Evolutionary conservation across 352 stramenopile species (phyloP).

Genomic region (Blastocystis sp.): DNA sequence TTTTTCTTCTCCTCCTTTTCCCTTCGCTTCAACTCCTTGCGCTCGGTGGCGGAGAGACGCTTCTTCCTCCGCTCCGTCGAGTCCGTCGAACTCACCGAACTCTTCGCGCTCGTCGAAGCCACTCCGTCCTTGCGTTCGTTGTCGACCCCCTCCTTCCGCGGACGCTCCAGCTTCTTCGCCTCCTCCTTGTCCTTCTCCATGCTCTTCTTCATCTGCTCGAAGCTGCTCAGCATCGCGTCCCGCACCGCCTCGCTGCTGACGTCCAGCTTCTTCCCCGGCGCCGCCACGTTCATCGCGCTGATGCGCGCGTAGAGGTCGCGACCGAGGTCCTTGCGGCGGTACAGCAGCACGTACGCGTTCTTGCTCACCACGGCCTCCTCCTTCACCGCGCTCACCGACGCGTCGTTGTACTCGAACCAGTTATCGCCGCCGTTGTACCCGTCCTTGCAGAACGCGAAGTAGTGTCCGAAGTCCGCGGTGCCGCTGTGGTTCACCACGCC

Average conservation of each 20-base stretch:
- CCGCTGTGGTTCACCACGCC: constrained; percentile 50
- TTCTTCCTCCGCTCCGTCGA: not conserved
- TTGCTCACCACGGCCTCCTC: constrained; percentile 27
- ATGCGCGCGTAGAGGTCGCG: not conserved
- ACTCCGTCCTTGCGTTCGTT: not conserved
- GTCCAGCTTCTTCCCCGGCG: not conserved
- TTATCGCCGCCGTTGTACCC: constrained; percentile 26
- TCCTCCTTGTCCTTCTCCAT: not conserved
- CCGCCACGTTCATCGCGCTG: not conserved
- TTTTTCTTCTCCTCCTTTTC: not conserved
- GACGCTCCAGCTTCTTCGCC: not conserved
- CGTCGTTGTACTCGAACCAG: constrained; percentile 54
- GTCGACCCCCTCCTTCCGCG: not conserved
- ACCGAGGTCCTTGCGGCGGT: constrained; percentile 12
- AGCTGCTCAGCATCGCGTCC: too few species aligned
- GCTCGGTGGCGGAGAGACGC: not conserved
- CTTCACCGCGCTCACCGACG: not conserved
- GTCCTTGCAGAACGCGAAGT: constrained; percentile 54
- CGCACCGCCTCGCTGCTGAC: not conserved
- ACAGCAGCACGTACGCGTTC: constrained; percentile 59
- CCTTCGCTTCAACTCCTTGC: not conserved
- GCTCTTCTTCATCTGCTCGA: not conserved
- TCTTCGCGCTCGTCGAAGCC: not conserved
- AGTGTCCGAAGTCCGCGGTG: constrained; percentile 44
- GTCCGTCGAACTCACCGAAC: not conserved